phyloP scores from a whole-genome alignment of 306 rosid genomes.

The Inga oerstediana region DNA sequence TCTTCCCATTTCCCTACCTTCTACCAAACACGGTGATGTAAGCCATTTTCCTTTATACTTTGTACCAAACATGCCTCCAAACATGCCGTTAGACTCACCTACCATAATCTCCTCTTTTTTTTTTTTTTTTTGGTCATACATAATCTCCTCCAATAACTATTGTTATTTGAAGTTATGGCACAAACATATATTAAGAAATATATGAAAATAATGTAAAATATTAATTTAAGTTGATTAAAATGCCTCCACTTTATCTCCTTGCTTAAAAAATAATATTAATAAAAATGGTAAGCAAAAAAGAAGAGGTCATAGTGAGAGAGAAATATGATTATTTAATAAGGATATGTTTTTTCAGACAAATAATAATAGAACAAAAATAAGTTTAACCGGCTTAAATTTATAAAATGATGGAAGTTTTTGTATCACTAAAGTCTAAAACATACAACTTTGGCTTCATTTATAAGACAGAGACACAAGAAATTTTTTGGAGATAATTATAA shows the following conservation, averaged over 20 bases:
- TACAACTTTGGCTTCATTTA: too few species aligned
- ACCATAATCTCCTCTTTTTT: neutral
- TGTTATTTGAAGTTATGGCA: neutral
- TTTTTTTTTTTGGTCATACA: neutral
- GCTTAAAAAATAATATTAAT: neutral
- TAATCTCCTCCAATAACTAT: neutral
- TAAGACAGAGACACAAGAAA: too few species aligned
- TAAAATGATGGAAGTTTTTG: too few species aligned
- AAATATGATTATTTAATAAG: neutral
- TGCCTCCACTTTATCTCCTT: neutral
- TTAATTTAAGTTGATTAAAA: neutral
- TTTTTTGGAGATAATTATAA: too few species aligned
- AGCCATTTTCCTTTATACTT: neutral
- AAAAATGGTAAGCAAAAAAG: neutral
- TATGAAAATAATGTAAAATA: neutral
- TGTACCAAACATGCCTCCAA: neutral
- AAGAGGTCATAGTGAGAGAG: neutral
- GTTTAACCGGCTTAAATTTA: too few species aligned
- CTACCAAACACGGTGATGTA: neutral
- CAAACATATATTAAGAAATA: neutral
- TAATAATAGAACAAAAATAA: too few species aligned
- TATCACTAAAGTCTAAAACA: too few species aligned
- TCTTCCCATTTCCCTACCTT: neutral
- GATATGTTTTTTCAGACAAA: neutral
- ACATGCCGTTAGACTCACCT: neutral